Base-by-base conservation (phyloP, 257 asterid genomes). In the Cinchona pubescens region DNA sequence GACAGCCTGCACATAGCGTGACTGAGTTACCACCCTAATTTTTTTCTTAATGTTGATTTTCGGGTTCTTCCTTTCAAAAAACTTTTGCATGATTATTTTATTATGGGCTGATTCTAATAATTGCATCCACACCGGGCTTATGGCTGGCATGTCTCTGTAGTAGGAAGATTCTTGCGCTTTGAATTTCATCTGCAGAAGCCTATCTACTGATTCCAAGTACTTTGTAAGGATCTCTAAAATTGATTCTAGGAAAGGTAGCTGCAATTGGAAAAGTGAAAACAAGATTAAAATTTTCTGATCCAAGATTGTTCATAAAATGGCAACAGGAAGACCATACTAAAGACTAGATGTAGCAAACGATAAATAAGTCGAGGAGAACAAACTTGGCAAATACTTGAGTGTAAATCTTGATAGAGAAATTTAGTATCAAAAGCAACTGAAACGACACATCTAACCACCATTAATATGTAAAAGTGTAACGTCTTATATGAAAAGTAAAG, bases 71-170 rank as follows among this genome's bases (percentile, higher is more conserved):
- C 99, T 88, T 25, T n/a, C n/a, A n/a, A n/a, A 73, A 74, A 95
- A 93, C 84, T 93, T 84, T 79, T 93, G 98, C 99, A 92, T 95
- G 72, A 95, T 92, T 75, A 95, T 95, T 76, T 90, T 93, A 84
- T 95, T 94, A 66, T 95, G 98, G 13, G 99, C 98, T 61, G 95
- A 85, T 77, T 95, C 99, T n/a, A n/a, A n/a, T n/a, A 75, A 95
- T 95, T 15, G 99, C 92, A 83, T 92, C 98, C 43, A 91, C 83
- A 75, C 99, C 93, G n/a, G n/a, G n/a, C n/a, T n/a, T n/a, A n/a
- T n/a, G n/a, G n/a, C n/a, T n/a, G n/a, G n/a, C n/a, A n/a, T n/a
- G n/a, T n/a, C n/a, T n/a, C n/a, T n/a, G 96, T 79, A 94, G 86
- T 34, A 94, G 86, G 85, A 88, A 94, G 87, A 88, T 94, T 74